Evolutionary conservation across 2,329 filamentous ascomycete genomes (phyloP), one percentile per base, ranked within the genome.

Genomic region (Calonectria montana): DNA sequence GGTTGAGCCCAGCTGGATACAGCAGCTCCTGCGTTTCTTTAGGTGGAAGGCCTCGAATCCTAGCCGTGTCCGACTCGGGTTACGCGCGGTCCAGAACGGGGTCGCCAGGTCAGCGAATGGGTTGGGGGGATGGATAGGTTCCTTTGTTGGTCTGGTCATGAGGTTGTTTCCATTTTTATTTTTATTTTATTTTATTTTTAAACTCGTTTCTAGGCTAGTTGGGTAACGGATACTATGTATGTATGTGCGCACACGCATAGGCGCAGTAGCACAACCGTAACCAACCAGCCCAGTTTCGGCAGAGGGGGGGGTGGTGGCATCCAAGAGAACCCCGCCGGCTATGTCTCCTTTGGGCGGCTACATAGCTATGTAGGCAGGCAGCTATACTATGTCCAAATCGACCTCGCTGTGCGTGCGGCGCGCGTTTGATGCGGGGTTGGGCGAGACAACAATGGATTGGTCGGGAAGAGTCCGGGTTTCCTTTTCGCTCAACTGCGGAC

Each of bases 331-430:
- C 65, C 75, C 72, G 72, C 74, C 73, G 75, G 71, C 65, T 65
- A 75, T 75, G 67, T 59, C 75, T 69, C 53, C 70, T 71, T 77
- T 71, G 23, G 77, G 72, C 23, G 57, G 37, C 69, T 39, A 65
- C 29, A 45, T 48, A 55, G 37, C 69, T 39, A 65, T 21, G 35
- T 48, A 55, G 12, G 12, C 16, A 43, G 35, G 53, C 27, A 39
- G 43, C n/a, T 47, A 47, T 23, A 23, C 43, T 47, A 23, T 47
- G 43, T n/a, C 23, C 43, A 10, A 47, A 23, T 18, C 39, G 39
- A 3, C 61, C 37, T 62, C 47, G 45, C 35, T 37, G 13, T 35
- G 31, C n/a, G 31, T 21, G 31, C 29, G 53, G 8, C 31, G 31
- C 31, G 8, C 29, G 5, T 29, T 57, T 21, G 37, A 41, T 62